Evolutionary conservation across 257 asterid genomes (phyloP).

Genomic region (Nicotiana tomentosiformis): DNA sequence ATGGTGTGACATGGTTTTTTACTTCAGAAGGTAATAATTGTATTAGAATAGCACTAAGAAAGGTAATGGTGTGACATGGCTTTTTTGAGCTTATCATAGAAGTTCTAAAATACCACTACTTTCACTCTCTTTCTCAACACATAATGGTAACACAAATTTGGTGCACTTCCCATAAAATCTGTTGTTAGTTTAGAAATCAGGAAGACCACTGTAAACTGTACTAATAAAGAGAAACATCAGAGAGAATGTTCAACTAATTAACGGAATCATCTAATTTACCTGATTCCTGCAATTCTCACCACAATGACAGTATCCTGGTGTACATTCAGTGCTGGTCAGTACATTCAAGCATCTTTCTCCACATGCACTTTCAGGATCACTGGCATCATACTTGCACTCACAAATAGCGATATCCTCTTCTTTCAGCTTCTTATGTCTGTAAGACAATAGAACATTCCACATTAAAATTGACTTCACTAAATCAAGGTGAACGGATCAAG

Average conservation of each 20-base stretch:
- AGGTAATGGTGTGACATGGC: not conserved
- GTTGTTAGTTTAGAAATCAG: not conserved
- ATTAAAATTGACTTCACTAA: conserved; percentile 2
- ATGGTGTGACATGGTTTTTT: not conserved
- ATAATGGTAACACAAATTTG: not conserved
- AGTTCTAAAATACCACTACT: not conserved
- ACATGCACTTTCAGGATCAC: conserved; percentile 77
- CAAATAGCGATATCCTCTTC: conserved; percentile 85
- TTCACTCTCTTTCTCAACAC: not conserved
- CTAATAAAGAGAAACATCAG: not conserved
- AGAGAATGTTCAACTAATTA: not conserved
- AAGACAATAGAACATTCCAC: conserved; percentile 1
- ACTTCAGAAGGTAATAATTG: not conserved
- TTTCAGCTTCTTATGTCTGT: conserved; percentile 52
- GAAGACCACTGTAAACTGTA: not conserved
- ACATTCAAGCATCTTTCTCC: conserved; percentile 89
- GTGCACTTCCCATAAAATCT: conserved; percentile 1
- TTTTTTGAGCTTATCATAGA: not conserved
- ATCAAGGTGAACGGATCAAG: not conserved
- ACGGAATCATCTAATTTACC: conserved; percentile 30
- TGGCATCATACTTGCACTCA: conserved; percentile 57
- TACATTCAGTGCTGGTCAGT: conserved; percentile 89
- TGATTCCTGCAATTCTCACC: conserved; percentile 64
- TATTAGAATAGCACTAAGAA: not conserved
- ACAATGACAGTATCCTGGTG: conserved; percentile 80